Conservation (phyloP, 2,329 filamentous ascomycete species). For the Aspergillus ochraceus region DNA sequence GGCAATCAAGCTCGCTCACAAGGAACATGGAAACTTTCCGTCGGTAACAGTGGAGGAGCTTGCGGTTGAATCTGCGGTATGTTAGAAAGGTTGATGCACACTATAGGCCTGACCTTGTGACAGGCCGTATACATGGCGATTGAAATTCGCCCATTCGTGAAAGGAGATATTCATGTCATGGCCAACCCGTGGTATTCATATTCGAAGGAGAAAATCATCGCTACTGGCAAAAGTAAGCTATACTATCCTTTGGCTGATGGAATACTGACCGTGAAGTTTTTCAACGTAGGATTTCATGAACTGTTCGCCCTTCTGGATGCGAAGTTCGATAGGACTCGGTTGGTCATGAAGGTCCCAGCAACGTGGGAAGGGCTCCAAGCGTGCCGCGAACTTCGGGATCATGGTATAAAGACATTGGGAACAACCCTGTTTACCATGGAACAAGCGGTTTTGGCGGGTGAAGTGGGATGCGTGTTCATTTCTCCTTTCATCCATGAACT, state of each 20-base stretch:
- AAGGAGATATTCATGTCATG: conserved; percentile 7
- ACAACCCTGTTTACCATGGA: conserved; percentile 59
- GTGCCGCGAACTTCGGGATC: background rate
- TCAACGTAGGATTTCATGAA: background rate
- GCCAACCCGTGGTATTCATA: conserved; percentile 3
- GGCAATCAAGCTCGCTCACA: background rate
- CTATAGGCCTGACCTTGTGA: background rate
- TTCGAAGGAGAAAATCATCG: background rate
- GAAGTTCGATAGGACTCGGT: background rate
- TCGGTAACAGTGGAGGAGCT: background rate
- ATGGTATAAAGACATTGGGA: conserved; percentile 23
- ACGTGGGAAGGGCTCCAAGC: conserved; percentile 10
- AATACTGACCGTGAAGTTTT: background rate
- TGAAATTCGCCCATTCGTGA: background rate
- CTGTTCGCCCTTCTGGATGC: conserved; percentile 1
- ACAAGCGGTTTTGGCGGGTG: conserved; percentile 56
- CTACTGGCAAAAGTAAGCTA: background rate
- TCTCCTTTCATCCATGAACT: conserved; percentile 61
- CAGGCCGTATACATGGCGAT: background rate
- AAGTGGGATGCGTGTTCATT: conserved; percentile 58
- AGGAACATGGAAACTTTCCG: background rate
- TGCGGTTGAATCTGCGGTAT: background rate
- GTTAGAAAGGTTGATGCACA: background rate
- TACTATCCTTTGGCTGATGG: background rate
- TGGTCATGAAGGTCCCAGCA: conserved; percentile 9